Percentiles rank a stretch among this genome's conserved stretches.
These are phyloP conservation scores for Eruca vesicaria DNA, from an alignment of 441 rosid species.

Conservation along the genomic window DNA sequence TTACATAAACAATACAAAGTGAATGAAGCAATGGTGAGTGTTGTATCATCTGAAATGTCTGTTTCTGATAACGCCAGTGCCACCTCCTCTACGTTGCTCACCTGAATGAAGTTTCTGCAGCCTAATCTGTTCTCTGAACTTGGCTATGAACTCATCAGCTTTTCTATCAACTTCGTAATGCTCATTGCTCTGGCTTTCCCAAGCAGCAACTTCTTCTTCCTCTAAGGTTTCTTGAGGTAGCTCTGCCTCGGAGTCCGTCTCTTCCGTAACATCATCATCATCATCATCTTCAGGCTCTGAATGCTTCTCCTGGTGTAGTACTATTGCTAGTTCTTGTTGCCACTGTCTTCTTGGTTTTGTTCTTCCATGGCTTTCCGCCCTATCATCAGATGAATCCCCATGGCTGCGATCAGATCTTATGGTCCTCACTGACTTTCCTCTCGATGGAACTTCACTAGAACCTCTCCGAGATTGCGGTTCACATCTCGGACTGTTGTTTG, in stretches of 20 bases:
- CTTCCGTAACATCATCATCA: slow-evolving; percentile 10
- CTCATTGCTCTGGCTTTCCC: slow-evolving; percentile 40
- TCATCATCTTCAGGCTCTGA: slow-evolving; percentile 16
- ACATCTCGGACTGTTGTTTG: not conserved
- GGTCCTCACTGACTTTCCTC: slow-evolving; percentile 77
- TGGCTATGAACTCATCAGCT: slow-evolving; percentile 92
- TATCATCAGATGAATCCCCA: slow-evolving; percentile 39
- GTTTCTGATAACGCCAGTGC: slow-evolving; percentile 17
- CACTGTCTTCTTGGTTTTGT: slow-evolving; percentile 18
- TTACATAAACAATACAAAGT: slow-evolving; percentile 17
- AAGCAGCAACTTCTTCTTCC: slow-evolving; percentile 19
- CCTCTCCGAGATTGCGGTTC: slow-evolving; percentile 39
- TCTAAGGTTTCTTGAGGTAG: slow-evolving; percentile 31
- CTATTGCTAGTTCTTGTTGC: slow-evolving; percentile 26
- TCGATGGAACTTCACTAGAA: slow-evolving; percentile 3
- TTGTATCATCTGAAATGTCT: slow-evolving; percentile 39
- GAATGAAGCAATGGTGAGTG: slow-evolving; percentile 15
- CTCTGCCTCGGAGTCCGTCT: slow-evolving; percentile 23
- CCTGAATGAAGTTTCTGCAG: slow-evolving; percentile 67
- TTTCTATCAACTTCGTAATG: slow-evolving; percentile 75
- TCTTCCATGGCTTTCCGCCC: slow-evolving; percentile 11
- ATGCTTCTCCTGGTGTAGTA: slow-evolving; percentile 12
- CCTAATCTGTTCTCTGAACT: slow-evolving; percentile 80
- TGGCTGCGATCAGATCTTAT: slow-evolving; percentile 36
- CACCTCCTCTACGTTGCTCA: slow-evolving; percentile 50